A percentile compares a stretch with the other conserved stretches of the same genome.
phyloP scores from a whole-genome alignment of 805 yeast species.

The Myxozyma mucilagina region DNA sequence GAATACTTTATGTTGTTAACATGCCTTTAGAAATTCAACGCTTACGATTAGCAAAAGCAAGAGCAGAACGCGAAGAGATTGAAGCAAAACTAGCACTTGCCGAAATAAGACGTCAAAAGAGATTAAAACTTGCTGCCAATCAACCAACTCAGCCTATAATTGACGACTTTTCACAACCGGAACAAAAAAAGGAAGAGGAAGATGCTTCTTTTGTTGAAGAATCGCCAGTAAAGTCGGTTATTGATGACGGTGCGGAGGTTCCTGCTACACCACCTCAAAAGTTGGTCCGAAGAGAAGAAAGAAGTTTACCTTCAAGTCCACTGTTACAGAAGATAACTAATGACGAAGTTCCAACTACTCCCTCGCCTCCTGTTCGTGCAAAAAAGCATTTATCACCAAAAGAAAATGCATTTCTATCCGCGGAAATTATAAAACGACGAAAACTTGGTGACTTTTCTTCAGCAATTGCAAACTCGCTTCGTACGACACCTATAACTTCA shows the following conservation, averaged over 20 bases:
- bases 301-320: not conserved
- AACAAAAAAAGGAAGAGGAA: not conserved
- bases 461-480: slow-evolving; percentile 6
- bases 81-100: slow-evolving; percentile 15
- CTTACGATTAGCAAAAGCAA: slow-evolving; percentile 12
- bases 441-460: slow-evolving; percentile 9
- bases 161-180: too few species aligned
- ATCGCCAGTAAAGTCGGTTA: not conserved
- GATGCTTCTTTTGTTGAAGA: not conserved
- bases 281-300: not conserved
- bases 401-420: not conserved
- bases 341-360: not conserved
- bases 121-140: too few species aligned
- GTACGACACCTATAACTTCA: not conserved
- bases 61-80: slow-evolving; percentile 13
- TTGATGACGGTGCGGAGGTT: not conserved
- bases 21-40: not conserved
- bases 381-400: not conserved
- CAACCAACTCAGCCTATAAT: too few species aligned
- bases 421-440: slow-evolving; percentile 18
- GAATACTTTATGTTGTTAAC: not conserved
- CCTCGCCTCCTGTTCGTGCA: not conserved
- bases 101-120: not conserved
- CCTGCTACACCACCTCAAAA: not conserved
- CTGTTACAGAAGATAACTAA: not conserved